These are phyloP conservation scores for Termitomyces sp. DNA, from an alignment of 768 basidiomycete genomes.

Conservation along the genomic window DNA sequence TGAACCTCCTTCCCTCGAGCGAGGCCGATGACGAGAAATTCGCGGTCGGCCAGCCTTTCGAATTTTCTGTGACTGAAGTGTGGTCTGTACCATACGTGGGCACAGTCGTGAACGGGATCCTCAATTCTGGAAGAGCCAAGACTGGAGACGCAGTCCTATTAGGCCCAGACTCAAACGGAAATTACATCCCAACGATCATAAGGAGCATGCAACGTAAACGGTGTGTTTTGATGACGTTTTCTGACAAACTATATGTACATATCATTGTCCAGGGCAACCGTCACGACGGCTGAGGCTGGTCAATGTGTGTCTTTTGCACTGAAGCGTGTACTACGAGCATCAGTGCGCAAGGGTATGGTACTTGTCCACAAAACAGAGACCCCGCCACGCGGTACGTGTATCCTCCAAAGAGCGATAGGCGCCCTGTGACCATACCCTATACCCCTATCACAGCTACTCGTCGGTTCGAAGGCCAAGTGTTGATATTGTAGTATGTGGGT, in stretches of 20 bases:
- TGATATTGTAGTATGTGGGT: slow-evolving; percentile 79
- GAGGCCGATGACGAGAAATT: slow-evolving; percentile 83
- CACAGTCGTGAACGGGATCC: slow-evolving; percentile 81
- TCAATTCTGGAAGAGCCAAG: slow-evolving; percentile 72
- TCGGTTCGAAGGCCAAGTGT: slow-evolving; percentile 89
- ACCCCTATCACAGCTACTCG: slow-evolving; percentile 55
- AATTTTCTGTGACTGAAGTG: slow-evolving; percentile 85
- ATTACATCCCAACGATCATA: slow-evolving; percentile 74
- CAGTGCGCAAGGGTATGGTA: slow-evolving; percentile 94
- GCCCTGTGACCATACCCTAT: neutral
- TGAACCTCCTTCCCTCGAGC: slow-evolving; percentile 88
- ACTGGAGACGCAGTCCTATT: slow-evolving; percentile 79
- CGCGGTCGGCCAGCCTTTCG: slow-evolving; percentile 71
- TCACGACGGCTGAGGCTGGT: slow-evolving; percentile 86
- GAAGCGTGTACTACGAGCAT: slow-evolving; percentile 78
- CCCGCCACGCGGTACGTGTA: slow-evolving; percentile 64
- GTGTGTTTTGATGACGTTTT: slow-evolving; percentile 31
- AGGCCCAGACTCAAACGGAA: slow-evolving; percentile 92
- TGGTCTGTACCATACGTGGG: slow-evolving; percentile 88
- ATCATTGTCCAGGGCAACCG: slow-evolving; percentile 55
- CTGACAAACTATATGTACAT: neutral
- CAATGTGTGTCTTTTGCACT: slow-evolving; percentile 93
- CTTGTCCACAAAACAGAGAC: slow-evolving; percentile 76
- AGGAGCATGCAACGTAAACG: slow-evolving; percentile 95
- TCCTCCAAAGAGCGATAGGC: neutral